Evolutionary conservation across 441 rosid genomes (phyloP).

Genomic region (Pelargonium citronellum): DNA sequence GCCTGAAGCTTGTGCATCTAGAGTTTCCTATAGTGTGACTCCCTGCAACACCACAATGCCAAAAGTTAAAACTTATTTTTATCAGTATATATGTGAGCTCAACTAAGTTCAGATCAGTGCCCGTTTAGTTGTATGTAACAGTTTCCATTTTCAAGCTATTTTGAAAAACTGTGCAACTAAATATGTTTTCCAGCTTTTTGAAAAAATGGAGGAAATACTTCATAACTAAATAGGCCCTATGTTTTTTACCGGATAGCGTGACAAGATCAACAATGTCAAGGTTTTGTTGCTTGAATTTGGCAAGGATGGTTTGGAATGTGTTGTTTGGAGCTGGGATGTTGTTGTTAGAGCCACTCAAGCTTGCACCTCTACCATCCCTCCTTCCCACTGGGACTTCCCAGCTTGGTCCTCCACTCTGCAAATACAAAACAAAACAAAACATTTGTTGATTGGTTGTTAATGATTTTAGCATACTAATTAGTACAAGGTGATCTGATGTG

Average conservation of each 20-base stretch:
- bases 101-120: not conserved
- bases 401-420: not conserved
- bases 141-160: too few species aligned
- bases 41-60: conserved; percentile 1
- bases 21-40: not conserved
- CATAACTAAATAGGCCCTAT: too few species aligned
- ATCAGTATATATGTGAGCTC: not conserved
- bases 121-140: too few species aligned
- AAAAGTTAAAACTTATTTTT: not conserved
- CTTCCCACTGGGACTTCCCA: conserved; percentile 6
- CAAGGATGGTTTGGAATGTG: conserved; percentile 6
- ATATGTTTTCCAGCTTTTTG: too few species aligned
- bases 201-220: too few species aligned
- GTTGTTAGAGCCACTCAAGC: conserved; percentile 11
- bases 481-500: not conserved
- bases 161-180: too few species aligned
- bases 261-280: conserved; percentile 11
- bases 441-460: not conserved
- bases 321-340: conserved; percentile 10
- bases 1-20: conserved; percentile 8
- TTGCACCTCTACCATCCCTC: conserved; percentile 8
- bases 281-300: conserved; percentile 1
- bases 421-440: not conserved
- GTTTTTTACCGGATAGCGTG: not conserved
- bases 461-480: not conserved